Evolutionary conservation across 75 land plant genomes (phyloP).

Genomic region (Pinus albicaulis): DNA sequence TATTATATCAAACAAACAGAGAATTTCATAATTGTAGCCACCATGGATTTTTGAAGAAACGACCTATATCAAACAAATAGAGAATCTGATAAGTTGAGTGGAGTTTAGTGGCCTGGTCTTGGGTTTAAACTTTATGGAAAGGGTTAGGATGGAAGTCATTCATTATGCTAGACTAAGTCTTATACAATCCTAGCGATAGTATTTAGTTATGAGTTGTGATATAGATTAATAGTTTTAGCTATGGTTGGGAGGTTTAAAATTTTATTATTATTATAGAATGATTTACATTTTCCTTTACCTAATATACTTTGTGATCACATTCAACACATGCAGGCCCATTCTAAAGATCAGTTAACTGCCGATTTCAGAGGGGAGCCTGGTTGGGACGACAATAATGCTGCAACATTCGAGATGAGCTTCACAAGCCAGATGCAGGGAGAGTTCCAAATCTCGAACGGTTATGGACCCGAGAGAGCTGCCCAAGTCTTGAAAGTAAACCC

Average conservation of each 20-base stretch:
- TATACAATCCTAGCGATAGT: too few species aligned
- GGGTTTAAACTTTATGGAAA: too few species aligned
- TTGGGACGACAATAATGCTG: constrained; percentile 32
- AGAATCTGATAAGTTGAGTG: not conserved
- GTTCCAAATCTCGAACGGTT: constrained; percentile 38
- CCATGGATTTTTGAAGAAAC: too few species aligned
- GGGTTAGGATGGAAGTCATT: too few species aligned
- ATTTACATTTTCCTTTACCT: too few species aligned
- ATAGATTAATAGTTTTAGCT: too few species aligned
- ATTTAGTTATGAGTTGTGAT: too few species aligned
- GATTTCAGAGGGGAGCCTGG: constrained; percentile 27
- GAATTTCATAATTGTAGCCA: not conserved
- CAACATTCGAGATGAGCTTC: constrained; percentile 34
- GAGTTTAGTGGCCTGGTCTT: too few species aligned
- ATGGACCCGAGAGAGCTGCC: constrained; percentile 15
- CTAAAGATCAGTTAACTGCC: constrained; percentile 26
- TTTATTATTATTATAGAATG: too few species aligned
- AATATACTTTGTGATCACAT: too few species aligned
- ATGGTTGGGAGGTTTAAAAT: too few species aligned
- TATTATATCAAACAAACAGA: not conserved
- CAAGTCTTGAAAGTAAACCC: constrained; percentile 23
- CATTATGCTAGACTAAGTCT: too few species aligned
- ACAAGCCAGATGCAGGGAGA: constrained; percentile 15
- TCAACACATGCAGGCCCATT: constrained; percentile 21
- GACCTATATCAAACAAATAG: not conserved